Base-by-base conservation (phyloP, 805 yeast species). In the Saccharomycopsis olivae region DNA sequence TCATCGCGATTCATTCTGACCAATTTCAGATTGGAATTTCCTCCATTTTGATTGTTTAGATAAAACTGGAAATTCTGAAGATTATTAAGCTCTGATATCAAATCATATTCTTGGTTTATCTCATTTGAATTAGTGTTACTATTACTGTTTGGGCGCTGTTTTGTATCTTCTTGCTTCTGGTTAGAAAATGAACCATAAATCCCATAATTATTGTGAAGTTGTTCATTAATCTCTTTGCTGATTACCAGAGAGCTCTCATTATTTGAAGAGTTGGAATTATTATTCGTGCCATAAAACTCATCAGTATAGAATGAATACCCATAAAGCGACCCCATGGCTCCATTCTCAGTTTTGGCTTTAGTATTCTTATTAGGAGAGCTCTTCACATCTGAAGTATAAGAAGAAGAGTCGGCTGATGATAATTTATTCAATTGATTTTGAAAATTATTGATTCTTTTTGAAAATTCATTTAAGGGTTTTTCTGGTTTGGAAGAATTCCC, bases 31-130 rank as follows among this genome's bases (percentile, higher is more conserved):
- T 11, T 9, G 6, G 11, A 21, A 31, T 14, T 29, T n/a, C 5
- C 6, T 27, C 8, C 8, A 15, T 25, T 35, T 6, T 29, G 17
- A 18, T 39, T 28, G 20, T 36, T 36, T 35, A 43, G 19, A 19
- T 30, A 35, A 30, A 44, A 44, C 11, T 45, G 48, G 21, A 45
- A 45, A 20, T 45, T 45, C 21, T 45, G 48, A 17, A 45, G 29
- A 35, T 45, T 45, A 21, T 45, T 45, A n/a, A 45, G 30, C 27
- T 45, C 48, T 4, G 46, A 39, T 4, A 45, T 42, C n/a, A 43
- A 25, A 27, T 43, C 47, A 29, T 43, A 43, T 21, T 43, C 47
- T 23, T 36, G 23, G 21, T 29, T 36, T 11, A 43, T 36, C 18
- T 43, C 44, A 20, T 33, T 10, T 5, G n/a, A 8, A 21, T 33